These are phyloP conservation scores for Pseudocercospora cruenta DNA, from an alignment of 2,329 filamentous ascomycete genomes.

Conservation along the genomic window DNA sequence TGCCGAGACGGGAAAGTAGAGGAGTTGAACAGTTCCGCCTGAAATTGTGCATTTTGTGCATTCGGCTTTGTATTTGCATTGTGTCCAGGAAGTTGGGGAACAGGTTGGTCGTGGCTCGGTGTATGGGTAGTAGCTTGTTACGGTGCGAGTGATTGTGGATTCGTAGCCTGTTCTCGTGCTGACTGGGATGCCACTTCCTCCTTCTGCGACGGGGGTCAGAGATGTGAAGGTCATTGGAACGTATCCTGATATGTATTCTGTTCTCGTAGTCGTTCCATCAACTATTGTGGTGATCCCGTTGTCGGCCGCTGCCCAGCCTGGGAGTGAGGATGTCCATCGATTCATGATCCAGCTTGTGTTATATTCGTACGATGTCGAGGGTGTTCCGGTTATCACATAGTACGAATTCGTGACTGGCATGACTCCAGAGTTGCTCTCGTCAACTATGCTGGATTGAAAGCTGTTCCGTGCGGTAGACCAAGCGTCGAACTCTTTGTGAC, in stretches of 20 bases:
- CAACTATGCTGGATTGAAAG: not conserved
- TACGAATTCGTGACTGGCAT: not conserved
- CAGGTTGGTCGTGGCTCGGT: slow-evolving; percentile 2
- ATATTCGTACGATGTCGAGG: not conserved
- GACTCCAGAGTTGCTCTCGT: not conserved
- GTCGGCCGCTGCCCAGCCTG: not conserved
- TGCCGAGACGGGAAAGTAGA: slow-evolving; percentile 22
- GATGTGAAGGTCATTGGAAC: not conserved
- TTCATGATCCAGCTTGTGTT: not conserved
- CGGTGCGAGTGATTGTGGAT: not conserved
- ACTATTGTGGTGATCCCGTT: not conserved
- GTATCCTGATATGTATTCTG: not conserved
- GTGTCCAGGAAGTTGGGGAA: slow-evolving; percentile 1
- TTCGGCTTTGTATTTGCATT: slow-evolving; percentile 8
- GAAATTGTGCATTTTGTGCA: slow-evolving; percentile 23
- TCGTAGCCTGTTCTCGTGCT: not conserved
- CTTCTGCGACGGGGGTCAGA: not conserved
- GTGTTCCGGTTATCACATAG: not conserved
- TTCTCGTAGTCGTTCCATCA: not conserved
- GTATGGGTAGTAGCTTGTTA: not conserved
- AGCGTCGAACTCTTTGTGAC: not conserved
- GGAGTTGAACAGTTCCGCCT: slow-evolving; percentile 25
- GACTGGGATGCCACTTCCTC: not conserved
- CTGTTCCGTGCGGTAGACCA: not conserved
- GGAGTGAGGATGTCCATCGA: not conserved